Evolutionary conservation across 768 basidiomycete species (phyloP).

Genomic region (Polyporus arcularius): DNA sequence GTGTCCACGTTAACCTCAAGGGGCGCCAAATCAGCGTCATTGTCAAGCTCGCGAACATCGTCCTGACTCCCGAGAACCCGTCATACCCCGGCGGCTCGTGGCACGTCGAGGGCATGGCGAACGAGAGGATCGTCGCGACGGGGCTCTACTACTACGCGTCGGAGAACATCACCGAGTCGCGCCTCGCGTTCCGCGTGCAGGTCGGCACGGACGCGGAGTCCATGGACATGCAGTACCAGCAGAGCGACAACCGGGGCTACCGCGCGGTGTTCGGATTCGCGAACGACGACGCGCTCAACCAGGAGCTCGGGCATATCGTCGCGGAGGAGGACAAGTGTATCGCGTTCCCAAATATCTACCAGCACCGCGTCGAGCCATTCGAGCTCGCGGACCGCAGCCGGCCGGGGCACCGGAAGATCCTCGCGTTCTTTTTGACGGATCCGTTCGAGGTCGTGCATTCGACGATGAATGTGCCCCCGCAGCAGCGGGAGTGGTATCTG

Average conservation of each 20-base stretch:
- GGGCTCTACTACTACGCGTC: slow-evolving; percentile 26
- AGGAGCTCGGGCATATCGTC: slow-evolving; percentile 30
- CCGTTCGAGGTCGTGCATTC: slow-evolving; percentile 31
- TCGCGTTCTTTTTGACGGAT: slow-evolving; percentile 40
- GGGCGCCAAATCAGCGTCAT: slow-evolving; percentile 32
- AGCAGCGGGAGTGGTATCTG: slow-evolving; percentile 30
- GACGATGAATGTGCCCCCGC: slow-evolving; percentile 33
- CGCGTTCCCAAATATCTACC: slow-evolving; percentile 40
- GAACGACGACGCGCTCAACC: slow-evolving; percentile 8
- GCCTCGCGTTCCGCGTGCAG: slow-evolving; percentile 34
- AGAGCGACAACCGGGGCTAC: not conserved
- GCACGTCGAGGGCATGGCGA: slow-evolving; percentile 34
- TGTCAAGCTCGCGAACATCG: slow-evolving; percentile 39
- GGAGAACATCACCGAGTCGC: slow-evolving; percentile 32
- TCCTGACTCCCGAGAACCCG: slow-evolving; percentile 30
- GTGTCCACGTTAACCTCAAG: slow-evolving; percentile 1
- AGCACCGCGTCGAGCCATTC: slow-evolving; percentile 40
- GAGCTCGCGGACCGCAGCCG: slow-evolving; percentile 31
- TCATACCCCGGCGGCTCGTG: slow-evolving; percentile 33
- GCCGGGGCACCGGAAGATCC: slow-evolving; percentile 41
- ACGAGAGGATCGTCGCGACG: slow-evolving; percentile 5
- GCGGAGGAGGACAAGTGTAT: slow-evolving; percentile 31
- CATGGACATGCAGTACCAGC: not conserved
- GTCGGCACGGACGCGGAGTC: not conserved
- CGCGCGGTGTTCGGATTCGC: not conserved